Evolutionary conservation across 805 yeast species (phyloP), one percentile per base, ranked within the genome.

Genomic region (Lachancea cidri): DNA sequence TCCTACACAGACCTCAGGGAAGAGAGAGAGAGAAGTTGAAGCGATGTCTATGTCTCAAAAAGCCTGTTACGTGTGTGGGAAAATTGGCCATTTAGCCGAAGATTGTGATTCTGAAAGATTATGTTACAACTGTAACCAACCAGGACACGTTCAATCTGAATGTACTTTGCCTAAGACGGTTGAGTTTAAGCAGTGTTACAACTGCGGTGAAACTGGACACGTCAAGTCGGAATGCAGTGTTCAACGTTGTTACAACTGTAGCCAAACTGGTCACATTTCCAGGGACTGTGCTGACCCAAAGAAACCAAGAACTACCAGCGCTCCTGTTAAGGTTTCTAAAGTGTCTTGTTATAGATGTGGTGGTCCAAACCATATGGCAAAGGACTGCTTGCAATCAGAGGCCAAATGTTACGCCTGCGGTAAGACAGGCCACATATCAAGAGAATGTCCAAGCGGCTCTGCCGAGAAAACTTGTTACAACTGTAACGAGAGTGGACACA

Each of bases 391-490:
- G 64, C 81, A 79, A 53, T 75, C 79, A 43, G 76, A 73, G 51
- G 74, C 79, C 62, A 86, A 86, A 69, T 88, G 97, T 70, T 89
- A 86, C 76, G 84, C 89, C 48, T 88, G 97, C 69, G 96, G 96
- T 55, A 79, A 81, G 66, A 71, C 77, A 48, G 96, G 96, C 43
- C 97, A 89, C 72, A 79, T 86, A 56, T 80, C 93, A 48, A 85
- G 79, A 66, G 95, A 84, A 52, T 87, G 96, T 69, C 66, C 74
- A 46, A 67, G 77, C 38, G 73, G 76, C 44, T 59, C 79, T 38
- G 73, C 74, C 47, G 80, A 75, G 48, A 64, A 64, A 49, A 66
- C 61, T 49, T 71, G 76, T 54, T 71, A 68, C 70, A 64, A 61
- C 52, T 71, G 76, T 58, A 70, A 72, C 59, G 67, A 64, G 48